Conservation (phyloP, 768 basidiomycete species). For the Russula lepida region DNA sequence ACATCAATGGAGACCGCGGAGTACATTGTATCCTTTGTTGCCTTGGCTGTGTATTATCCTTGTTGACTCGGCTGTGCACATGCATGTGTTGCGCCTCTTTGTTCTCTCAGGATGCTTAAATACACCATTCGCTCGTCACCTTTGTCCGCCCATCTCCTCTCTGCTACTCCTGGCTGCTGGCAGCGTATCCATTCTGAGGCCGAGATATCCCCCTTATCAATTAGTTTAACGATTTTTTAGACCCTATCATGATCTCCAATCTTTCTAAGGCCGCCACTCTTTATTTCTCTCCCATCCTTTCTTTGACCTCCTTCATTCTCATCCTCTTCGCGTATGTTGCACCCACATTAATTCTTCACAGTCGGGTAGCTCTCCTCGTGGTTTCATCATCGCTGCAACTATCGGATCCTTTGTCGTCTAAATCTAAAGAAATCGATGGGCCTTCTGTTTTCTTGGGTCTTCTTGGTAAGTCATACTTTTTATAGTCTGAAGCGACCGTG, state of each 20-base stretch:
- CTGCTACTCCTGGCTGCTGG: slow-evolving; percentile 10
- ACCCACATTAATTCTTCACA: slow-evolving; percentile 50
- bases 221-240: slow-evolving; percentile 13
- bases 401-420: slow-evolving; percentile 27
- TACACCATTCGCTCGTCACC: not conserved
- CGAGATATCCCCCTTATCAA: slow-evolving; percentile 18
- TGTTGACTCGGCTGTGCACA: not conserved
- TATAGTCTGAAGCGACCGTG: not conserved
- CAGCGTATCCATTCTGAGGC: slow-evolving; percentile 16
- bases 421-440: slow-evolving; percentile 42
- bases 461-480: slow-evolving; percentile 39
- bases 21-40: not conserved
- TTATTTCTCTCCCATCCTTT: slow-evolving; percentile 59
- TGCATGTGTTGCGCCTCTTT: not conserved
- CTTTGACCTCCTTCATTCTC: slow-evolving; percentile 58
- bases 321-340: slow-evolving; percentile 61
- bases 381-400: slow-evolving; percentile 49
- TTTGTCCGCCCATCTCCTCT: not conserved
- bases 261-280: slow-evolving; percentile 60
- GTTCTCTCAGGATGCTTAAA: slow-evolving; percentile 3
- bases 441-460: slow-evolving; percentile 60
- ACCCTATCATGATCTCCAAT: slow-evolving; percentile 55
- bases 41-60: not conserved
- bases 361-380: slow-evolving; percentile 54
- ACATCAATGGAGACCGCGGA: not conserved